Conservation (phyloP, 306 rosid species). For the Casuarina glauca region DNA sequence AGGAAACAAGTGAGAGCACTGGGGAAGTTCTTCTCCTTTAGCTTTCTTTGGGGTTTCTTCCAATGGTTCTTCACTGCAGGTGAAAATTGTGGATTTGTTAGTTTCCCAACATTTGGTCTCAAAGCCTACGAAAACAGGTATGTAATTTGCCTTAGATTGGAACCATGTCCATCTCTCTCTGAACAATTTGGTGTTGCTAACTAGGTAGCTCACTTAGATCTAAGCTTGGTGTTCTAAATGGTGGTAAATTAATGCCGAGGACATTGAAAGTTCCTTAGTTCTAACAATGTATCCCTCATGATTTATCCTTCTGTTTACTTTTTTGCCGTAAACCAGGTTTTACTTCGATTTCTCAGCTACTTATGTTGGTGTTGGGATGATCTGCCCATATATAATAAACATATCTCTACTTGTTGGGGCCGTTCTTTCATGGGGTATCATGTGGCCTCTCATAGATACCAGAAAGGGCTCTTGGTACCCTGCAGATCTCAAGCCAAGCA, state of each 20-base stretch:
- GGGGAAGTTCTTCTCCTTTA: conserved; percentile 51
- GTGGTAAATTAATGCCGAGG: background rate
- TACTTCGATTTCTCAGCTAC: conserved; percentile 51
- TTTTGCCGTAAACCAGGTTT: conserved; percentile 27
- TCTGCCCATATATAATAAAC: conserved; percentile 49
- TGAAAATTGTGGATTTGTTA: conserved; percentile 47
- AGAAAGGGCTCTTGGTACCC: conserved; percentile 49
- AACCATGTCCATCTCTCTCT: background rate
- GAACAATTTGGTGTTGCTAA: too few species aligned
- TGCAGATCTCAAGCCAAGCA: conserved; percentile 31
- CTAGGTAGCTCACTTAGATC: too few species aligned
- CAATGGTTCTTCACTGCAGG: conserved; percentile 60
- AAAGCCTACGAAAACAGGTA: conserved; percentile 37
- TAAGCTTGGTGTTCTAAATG: conserved; percentile 6
- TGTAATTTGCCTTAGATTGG: conserved; percentile 1
- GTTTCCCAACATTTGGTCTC: conserved; percentile 53
- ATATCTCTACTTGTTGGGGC: conserved; percentile 50
- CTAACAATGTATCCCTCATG: background rate
- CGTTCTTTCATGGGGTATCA: conserved; percentile 53
- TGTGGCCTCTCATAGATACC: conserved; percentile 51
- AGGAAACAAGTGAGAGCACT: conserved; percentile 48
- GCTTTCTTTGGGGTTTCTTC: conserved; percentile 53
- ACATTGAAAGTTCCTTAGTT: background rate
- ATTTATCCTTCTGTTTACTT: background rate
- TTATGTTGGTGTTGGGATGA: conserved; percentile 59